Base-by-base conservation (phyloP, 2,329 filamentous ascomycete species). In the Tothia fuscella region DNA sequence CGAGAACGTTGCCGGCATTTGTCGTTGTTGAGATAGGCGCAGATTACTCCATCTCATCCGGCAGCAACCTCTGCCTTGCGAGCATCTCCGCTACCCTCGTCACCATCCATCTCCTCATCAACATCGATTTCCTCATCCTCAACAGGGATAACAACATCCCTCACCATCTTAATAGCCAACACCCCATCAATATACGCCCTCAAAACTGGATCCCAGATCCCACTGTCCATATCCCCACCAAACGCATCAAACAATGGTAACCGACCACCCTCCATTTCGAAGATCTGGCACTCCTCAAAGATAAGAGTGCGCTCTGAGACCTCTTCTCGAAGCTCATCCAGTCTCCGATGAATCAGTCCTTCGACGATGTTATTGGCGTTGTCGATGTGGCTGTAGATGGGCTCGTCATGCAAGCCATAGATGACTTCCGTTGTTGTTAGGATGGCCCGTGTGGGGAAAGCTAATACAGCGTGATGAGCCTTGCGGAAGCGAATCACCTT, bases 401-500 rank as follows among this genome's bases (percentile, higher is more conserved):
- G 20, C 13, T 35, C 32, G 19, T 21, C 16, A 1, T 19, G 19
- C 14, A 35, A 17, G 24, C 16, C 32, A n/a, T 35, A 21, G 17
- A 21, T n/a, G 4, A 21, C 20, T 21, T 35, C 32, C 14, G 20
- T 19, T 10, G 19, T 19, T 5, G 19, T 35, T 6, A 13, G 4
- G 20, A 35, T 21, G 24, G 3, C 20, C 19, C 32, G 20, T 6
- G 32, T 21, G 2, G 32, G 32, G 16, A 35, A 35, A 21, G 32
- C 32, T 13, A 35, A 5, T 10, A 35, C 32, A 35, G 24, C n/a
- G 24, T 35, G 32, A 17, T 35, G 10, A 21, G 19, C 32, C 7
- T 35, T 35, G 20, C 32, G 32, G 32, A 35, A 35, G 10, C 32
- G 20, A n/a, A 35, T 21, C n/a, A n/a, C n/a, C n/a, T n/a, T n/a